Percentiles rank a stretch among this genome's conserved stretches.
phyloP scores from a whole-genome alignment of 768 basidiomycete genomes.

The Inosperma sp. region DNA sequence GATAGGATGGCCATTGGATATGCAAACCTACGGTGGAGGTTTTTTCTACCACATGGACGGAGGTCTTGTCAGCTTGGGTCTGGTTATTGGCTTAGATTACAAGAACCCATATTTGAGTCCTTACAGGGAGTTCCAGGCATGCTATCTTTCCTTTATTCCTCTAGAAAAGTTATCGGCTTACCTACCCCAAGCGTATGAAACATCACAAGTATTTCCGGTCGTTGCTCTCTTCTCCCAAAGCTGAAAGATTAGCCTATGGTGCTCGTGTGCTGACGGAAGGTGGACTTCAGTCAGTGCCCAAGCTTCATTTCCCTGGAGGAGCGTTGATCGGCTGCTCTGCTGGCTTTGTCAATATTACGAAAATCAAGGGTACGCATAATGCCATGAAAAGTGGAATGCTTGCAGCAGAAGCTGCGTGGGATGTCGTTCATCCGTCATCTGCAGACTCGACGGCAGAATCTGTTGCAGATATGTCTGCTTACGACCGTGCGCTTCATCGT shows the following conservation, averaged over 20 bases:
- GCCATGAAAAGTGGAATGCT: conserved; percentile 99
- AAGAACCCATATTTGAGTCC: conserved; percentile 90
- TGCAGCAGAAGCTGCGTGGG: conserved; percentile 84
- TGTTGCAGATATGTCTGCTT: conserved; percentile 62
- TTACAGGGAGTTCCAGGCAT: conserved; percentile 87
- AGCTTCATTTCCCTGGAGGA: conserved; percentile 85
- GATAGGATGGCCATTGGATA: conserved; percentile 88
- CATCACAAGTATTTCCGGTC: conserved; percentile 88
- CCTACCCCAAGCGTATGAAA: conserved; percentile 61
- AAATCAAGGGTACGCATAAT: conserved; percentile 98
- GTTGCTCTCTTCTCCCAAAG: conserved; percentile 67
- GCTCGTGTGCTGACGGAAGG: conserved; percentile 90
- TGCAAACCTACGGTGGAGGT: conserved; percentile 83
- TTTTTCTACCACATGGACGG: conserved; percentile 96
- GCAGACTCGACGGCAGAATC: conserved; percentile 9
- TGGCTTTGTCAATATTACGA: conserved; percentile 93
- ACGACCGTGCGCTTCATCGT: conserved; percentile 60
- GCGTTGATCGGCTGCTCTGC: conserved; percentile 94
- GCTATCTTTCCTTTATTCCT: conserved; percentile 15
- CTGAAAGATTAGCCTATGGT: conserved; percentile 79
- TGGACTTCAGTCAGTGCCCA: conserved; percentile 86
- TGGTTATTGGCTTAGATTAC: conserved; percentile 94
- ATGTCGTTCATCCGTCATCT: conserved; percentile 49
- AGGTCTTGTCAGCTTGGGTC: conserved; percentile 81
- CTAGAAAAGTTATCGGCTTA: conserved; percentile 3